phyloP scores from a whole-genome alignment of 306 rosid genomes.

The Neltuma alba region DNA sequence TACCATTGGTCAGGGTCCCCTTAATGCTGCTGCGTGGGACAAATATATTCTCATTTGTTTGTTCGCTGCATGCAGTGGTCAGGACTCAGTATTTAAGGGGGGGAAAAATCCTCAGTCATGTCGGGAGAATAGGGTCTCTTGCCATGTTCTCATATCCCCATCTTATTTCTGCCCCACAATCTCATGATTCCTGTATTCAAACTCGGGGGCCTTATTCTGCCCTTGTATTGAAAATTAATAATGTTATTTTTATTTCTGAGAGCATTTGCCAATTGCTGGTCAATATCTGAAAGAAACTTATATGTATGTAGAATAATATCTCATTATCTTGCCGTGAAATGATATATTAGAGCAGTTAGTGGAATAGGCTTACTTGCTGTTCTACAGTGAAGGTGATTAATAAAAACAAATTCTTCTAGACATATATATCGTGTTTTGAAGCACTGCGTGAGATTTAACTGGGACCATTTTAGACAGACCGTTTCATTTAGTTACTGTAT shows the following conservation, averaged over 20 bases:
- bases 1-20: background rate
- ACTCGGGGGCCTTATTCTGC: background rate
- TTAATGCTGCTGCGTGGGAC: background rate
- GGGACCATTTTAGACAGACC: background rate
- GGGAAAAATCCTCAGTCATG: background rate
- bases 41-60: too few species aligned
- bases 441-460: too few species aligned
- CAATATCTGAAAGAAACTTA: background rate
- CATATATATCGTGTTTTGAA: background rate
- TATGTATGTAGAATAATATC: background rate
- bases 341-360: background rate
- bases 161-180: background rate
- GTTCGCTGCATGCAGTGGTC: background rate
- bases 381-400: background rate
- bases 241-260: background rate
- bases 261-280: background rate
- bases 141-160: background rate
- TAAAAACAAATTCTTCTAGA: too few species aligned
- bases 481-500: background rate
- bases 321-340: background rate
- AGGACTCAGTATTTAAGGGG: background rate
- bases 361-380: background rate
- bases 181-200: background rate
- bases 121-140: background rate
- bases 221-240: background rate